phyloP scores from a whole-genome alignment of 2,329 filamentous ascomycete genomes.

The Botrytis fragariae region DNA sequence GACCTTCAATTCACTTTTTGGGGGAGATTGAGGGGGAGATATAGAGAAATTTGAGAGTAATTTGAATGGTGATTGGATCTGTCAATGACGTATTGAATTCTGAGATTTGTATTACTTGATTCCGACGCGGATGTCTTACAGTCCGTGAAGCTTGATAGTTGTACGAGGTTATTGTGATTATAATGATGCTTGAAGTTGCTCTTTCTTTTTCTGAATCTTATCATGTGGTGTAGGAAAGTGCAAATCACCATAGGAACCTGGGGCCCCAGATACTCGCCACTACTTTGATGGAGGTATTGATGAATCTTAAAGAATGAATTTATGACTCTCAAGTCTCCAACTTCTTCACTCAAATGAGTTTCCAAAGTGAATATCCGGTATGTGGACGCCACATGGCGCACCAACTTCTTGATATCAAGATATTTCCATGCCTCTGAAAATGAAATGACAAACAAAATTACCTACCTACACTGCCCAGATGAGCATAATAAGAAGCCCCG shows the following conservation, averaged over 20 bases:
- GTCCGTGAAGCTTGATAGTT: constrained; percentile 1
- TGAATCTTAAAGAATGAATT: not conserved
- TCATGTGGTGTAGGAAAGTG: not conserved
- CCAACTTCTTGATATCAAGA: not conserved
- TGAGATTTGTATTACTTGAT: constrained; percentile 6
- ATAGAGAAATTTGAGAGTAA: not conserved
- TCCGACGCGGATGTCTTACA: not conserved
- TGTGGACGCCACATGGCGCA: constrained; percentile 10
- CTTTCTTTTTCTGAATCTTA: constrained; percentile 14
- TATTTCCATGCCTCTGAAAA: not conserved
- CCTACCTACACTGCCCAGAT: not conserved
- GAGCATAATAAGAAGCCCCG: not conserved
- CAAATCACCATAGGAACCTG: not conserved
- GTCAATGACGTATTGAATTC: constrained; percentile 13
- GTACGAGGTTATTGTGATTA: not conserved
- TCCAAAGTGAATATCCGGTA: not conserved
- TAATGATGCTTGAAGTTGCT: not conserved
- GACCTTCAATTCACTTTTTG: not conserved
- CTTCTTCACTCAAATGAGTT: not conserved
- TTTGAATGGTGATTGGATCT: constrained; percentile 4
- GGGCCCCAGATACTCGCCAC: not conserved
- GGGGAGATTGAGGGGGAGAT: not conserved
- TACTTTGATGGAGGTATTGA: not conserved
- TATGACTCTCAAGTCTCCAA: not conserved
- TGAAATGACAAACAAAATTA: not conserved